Conservation (phyloP, 331 rosid species). For the Pyrus hybrid region DNA sequence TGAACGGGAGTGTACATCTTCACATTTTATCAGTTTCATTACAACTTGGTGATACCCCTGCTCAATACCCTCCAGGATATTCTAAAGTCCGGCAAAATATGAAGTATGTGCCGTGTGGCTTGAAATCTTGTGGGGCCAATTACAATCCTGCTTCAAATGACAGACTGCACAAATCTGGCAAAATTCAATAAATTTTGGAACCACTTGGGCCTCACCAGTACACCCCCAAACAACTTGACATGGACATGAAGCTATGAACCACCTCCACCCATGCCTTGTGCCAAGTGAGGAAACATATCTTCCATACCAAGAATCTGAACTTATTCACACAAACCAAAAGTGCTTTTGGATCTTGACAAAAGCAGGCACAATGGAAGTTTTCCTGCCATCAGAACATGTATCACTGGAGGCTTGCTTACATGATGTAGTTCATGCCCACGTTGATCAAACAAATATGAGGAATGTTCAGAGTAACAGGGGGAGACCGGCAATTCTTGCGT, state of each 20-base stretch:
- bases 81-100: too few relatives aligned
- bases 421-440: constrained; percentile 79
- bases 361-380: not conserved
- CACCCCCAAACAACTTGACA: not conserved
- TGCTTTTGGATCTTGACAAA: not conserved
- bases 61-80: too few relatives aligned
- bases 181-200: not conserved
- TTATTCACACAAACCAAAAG: not conserved
- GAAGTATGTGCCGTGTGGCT: not conserved
- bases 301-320: not conserved
- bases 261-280: not conserved
- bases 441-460: constrained; percentile 80
- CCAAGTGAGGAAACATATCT: constrained; percentile 3
- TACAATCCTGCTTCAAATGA: not conserved
- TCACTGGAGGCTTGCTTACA: constrained; percentile 23
- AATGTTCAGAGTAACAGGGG: constrained; percentile 68
- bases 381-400: not conserved
- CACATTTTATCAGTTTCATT: not conserved
- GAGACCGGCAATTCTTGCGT: constrained; percentile 79
- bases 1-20: not conserved
- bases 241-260: not conserved
- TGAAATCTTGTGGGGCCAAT: not conserved
- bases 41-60: too few relatives aligned
- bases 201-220: not conserved
- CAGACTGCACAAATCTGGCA: not conserved